phyloP scores from a whole-genome alignment of 148 eudicot species.

The Cornus suecica region DNA sequence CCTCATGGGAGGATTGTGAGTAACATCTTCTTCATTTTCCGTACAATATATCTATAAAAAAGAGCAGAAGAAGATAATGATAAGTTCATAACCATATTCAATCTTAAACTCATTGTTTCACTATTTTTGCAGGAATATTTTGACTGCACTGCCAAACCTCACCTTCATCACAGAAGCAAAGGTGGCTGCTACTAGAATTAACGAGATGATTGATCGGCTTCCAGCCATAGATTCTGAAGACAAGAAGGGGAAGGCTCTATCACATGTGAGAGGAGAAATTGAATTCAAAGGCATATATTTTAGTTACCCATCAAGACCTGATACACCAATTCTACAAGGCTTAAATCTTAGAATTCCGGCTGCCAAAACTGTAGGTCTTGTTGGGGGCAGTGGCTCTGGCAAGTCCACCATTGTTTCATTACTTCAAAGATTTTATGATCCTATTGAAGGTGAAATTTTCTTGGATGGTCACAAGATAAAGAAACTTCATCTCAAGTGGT shows the following conservation, averaged over 20 bases:
- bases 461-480: slow-evolving; percentile 49
- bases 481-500: slow-evolving; percentile 49
- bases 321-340: slow-evolving; percentile 43
- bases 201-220: slow-evolving; percentile 47
- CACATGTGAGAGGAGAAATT: slow-evolving; percentile 51
- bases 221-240: slow-evolving; percentile 51
- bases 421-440: slow-evolving; percentile 49
- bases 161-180: slow-evolving; percentile 49
- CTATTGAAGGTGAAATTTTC: slow-evolving; percentile 47
- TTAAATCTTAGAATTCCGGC: slow-evolving; percentile 43
- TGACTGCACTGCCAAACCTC: slow-evolving; percentile 53
- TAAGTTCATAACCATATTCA: neutral
- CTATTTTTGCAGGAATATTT: slow-evolving; percentile 38
- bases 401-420: slow-evolving; percentile 44
- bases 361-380: slow-evolving; percentile 45
- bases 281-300: slow-evolving; percentile 46
- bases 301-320: slow-evolving; percentile 51
- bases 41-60: neutral
- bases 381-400: slow-evolving; percentile 57
- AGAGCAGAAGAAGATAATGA: neutral
- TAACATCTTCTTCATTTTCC: neutral
- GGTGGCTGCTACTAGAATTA: slow-evolving; percentile 42
- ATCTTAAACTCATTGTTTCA: neutral
- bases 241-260: slow-evolving; percentile 49
- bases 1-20: slow-evolving; percentile 62